Evolutionary conservation across 2,329 filamentous ascomycete species (phyloP).

Genomic region (Aspergillus floridensis): DNA sequence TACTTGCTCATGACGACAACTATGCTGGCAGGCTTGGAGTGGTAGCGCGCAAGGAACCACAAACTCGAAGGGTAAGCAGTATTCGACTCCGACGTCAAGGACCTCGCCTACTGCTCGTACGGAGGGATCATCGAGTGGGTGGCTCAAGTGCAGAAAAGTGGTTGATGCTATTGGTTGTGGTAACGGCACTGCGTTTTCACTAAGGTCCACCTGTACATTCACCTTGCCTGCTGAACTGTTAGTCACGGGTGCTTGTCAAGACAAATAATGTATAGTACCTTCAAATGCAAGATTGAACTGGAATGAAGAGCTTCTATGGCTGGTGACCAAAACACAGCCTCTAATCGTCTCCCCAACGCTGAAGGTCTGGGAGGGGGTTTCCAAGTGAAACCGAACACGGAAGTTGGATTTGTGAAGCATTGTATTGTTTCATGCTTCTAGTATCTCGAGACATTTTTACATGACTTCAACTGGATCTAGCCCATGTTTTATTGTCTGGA

Average conservation of each 20-base stretch:
- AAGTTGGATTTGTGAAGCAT: not conserved
- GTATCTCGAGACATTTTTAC: too few species aligned
- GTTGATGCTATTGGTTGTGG: conserved; percentile 2
- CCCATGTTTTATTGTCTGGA: too few species aligned
- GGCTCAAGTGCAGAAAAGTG: conserved; percentile 17
- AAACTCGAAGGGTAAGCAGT: conserved; percentile 17
- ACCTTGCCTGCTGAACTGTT: conserved; percentile 11
- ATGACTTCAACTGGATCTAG: too few species aligned
- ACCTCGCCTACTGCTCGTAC: not conserved
- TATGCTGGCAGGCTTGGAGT: conserved; percentile 15
- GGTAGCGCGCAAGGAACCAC: conserved; percentile 16
- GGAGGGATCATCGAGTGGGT: conserved; percentile 4
- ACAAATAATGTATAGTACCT: not conserved
- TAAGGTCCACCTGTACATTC: conserved; percentile 12
- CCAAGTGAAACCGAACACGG: not conserved
- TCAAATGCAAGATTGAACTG: conserved; percentile 3
- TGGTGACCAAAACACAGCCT: conserved; percentile 11
- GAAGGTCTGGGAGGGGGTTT: not conserved
- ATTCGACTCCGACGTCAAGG: not conserved
- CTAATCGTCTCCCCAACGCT: conserved; percentile 14
- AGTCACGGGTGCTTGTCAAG: not conserved
- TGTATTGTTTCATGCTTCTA: not conserved
- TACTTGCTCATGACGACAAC: conserved; percentile 12
- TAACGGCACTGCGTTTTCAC: conserved; percentile 16
- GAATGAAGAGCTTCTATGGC: not conserved